Conservation (phyloP, 2,329 filamentous ascomycete genomes). For the Exutisphaerella laricina region DNA sequence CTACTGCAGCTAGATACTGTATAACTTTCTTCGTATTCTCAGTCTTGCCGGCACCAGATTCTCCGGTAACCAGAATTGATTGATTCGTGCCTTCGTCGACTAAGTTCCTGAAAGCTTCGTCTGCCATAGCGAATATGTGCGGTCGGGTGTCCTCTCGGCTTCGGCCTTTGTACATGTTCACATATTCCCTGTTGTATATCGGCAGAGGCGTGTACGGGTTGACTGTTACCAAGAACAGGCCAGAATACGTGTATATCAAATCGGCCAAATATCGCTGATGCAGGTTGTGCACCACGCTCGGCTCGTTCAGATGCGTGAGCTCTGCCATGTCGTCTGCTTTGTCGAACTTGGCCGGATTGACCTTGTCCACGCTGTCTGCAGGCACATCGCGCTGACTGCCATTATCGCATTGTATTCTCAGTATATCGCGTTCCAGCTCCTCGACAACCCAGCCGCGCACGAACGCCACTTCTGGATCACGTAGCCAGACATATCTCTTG, state of each 20-base stretch:
- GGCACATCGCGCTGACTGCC: conserved; percentile 84
- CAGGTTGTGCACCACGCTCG: conserved; percentile 94
- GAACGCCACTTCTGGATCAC: conserved; percentile 80
- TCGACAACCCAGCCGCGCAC: conserved; percentile 89
- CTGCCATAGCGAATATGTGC: conserved; percentile 96
- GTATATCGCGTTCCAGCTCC: conserved; percentile 61
- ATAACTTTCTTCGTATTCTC: conserved; percentile 99
- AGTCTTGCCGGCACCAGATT: conserved; percentile 96
- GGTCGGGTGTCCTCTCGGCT: conserved; percentile 91
- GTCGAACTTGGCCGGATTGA: conserved; percentile 99
- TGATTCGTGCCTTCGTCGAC: conserved; percentile 95
- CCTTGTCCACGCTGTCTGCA: conserved; percentile 87
- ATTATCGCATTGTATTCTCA: conserved; percentile 90
- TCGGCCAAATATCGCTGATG: conserved; percentile 93
- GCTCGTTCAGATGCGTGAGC: conserved; percentile 94
- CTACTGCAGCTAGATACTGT: conserved; percentile 93
- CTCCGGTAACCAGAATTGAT: conserved; percentile 94
- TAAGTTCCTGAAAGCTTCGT: conserved; percentile 90
- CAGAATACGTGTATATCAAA: conserved; percentile 95
- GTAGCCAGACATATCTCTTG: conserved; percentile 96
- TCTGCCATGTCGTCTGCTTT: conserved; percentile 99
- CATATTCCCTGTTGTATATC: conserved; percentile 93
- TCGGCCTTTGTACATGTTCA: conserved; percentile 95
- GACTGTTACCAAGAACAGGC: conserved; percentile 91
- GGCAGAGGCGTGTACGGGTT: conserved; percentile 94